phyloP scores from a whole-genome alignment of 495 filamentous ascomycete genomes.

The Aspergillus ostianus region DNA sequence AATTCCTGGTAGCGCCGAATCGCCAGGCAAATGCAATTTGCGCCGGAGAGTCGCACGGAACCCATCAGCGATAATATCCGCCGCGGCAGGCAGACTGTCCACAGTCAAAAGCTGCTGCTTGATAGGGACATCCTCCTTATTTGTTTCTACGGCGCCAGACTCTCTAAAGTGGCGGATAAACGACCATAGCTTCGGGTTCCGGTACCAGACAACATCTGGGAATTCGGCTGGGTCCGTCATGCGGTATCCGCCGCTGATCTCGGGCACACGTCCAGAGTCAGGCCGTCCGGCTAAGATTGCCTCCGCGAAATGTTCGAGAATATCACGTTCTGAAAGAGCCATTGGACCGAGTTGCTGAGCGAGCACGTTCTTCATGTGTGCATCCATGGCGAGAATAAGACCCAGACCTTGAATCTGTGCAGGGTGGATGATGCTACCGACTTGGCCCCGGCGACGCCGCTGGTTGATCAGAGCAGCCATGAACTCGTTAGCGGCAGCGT shows the following conservation, averaged over 20 bases:
- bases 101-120: neutral
- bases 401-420: slow-evolving; percentile 42
- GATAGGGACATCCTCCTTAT: neutral
- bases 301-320: slow-evolving; percentile 11
- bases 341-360: neutral
- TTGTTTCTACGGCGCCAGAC: neutral
- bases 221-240: slow-evolving; percentile 5
- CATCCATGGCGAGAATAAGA: slow-evolving; percentile 27
- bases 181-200: slow-evolving; percentile 3
- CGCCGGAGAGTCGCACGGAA: neutral
- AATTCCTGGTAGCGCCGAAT: neutral
- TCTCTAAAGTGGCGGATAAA: slow-evolving; percentile 3
- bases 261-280: neutral
- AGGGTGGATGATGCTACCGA: slow-evolving; percentile 21
- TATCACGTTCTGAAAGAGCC: slow-evolving; percentile 7
- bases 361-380: neutral
- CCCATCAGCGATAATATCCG: neutral
- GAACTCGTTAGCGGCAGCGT: slow-evolving; percentile 54
- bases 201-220: slow-evolving; percentile 4
- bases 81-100: neutral
- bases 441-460: slow-evolving; percentile 31
- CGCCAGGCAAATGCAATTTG: slow-evolving; percentile 5
- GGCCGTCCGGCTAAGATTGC: slow-evolving; percentile 5
- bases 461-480: slow-evolving; percentile 32
- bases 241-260: slow-evolving; percentile 1